A percentile compares a stretch with the other conserved stretches of the same genome.
Conservation (phyloP, 1,284 basidiomycete genomes). For the Agroathelia rolfsii region DNA sequence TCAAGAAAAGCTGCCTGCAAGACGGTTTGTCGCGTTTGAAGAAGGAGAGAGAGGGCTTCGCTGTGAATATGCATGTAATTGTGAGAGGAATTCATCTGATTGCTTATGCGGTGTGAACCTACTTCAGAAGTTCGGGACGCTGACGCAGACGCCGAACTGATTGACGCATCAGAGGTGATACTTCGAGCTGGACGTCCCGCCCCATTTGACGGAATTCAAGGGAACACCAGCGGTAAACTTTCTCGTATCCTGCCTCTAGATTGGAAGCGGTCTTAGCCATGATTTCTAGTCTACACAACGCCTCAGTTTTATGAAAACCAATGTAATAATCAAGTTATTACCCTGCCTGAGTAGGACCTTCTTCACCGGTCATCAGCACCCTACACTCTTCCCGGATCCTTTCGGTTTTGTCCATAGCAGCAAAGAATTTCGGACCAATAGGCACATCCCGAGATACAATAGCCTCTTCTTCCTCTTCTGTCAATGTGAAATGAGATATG, state of each 20-base stretch:
- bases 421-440: slow-evolving; percentile 67
- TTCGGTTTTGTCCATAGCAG: slow-evolving; percentile 81
- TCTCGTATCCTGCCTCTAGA: slow-evolving; percentile 85
- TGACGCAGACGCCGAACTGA: slow-evolving; percentile 65
- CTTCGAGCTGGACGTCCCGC: slow-evolving; percentile 73
- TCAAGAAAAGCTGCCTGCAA: slow-evolving; percentile 76
- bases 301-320: slow-evolving; percentile 1
- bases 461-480: slow-evolving; percentile 59
- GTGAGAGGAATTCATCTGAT: no score
- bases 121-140: slow-evolving; percentile 76
- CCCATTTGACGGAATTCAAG: slow-evolving; percentile 82
- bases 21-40: slow-evolving; percentile 74
- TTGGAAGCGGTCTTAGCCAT: slow-evolving; percentile 75
- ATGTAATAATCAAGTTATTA: slow-evolving; percentile 20
- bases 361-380: slow-evolving; percentile 82
- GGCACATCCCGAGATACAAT: slow-evolving; percentile 74
- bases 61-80: no score
- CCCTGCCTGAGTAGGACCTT: slow-evolving; percentile 75
- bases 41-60: slow-evolving; percentile 70
- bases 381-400: slow-evolving; percentile 78
- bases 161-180: slow-evolving; percentile 60
- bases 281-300: slow-evolving; percentile 64
- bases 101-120: slow-evolving; percentile 25
- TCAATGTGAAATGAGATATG: slow-evolving; percentile 78
- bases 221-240: slow-evolving; percentile 79